Conservation (phyloP, 768 basidiomycete genomes). For the Leucogyrophana mollusca region DNA sequence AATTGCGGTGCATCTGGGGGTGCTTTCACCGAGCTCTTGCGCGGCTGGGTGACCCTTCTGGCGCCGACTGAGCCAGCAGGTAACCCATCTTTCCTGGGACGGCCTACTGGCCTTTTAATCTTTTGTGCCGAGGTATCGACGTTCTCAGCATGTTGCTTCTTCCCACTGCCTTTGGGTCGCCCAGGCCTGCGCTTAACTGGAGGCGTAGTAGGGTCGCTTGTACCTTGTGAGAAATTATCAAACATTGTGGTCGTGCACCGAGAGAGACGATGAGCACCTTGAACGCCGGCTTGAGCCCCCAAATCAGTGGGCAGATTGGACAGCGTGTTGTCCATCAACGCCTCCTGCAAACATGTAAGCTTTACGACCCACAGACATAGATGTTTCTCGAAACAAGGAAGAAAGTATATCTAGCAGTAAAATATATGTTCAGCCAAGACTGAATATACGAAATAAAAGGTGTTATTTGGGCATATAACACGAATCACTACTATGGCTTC, state of each 20-base stretch:
- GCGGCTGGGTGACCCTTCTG: constrained; percentile 39
- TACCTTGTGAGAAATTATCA: constrained; percentile 11
- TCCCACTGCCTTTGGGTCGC: constrained; percentile 77
- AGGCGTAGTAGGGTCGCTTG: constrained; percentile 25
- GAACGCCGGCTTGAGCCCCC: constrained; percentile 23
- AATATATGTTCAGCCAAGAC: constrained; percentile 29
- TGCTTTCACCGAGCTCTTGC: constrained; percentile 35
- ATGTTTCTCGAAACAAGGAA: constrained; percentile 15
- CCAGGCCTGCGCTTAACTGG: constrained; percentile 69
- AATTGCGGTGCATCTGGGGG: constrained; percentile 17
- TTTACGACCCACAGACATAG: constrained; percentile 7
- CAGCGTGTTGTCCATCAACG: constrained; percentile 23
- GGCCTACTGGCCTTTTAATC: constrained; percentile 75
- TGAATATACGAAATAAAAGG: constrained; percentile 37
- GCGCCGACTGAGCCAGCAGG: constrained; percentile 69
- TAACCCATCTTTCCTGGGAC: constrained; percentile 79
- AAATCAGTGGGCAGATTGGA: constrained; percentile 25
- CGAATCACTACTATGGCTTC: constrained; percentile 17
- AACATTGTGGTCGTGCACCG: background rate
- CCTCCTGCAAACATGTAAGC: constrained; percentile 24
- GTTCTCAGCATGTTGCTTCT: constrained; percentile 51
- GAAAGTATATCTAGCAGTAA: constrained; percentile 4
- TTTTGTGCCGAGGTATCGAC: constrained; percentile 45
- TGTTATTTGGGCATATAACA: constrained; percentile 32
- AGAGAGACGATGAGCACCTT: constrained; percentile 12